These are phyloP conservation scores for Elsinoe perseae DNA, from an alignment of 2,329 filamentous ascomycete genomes.

Conservation along the genomic window DNA sequence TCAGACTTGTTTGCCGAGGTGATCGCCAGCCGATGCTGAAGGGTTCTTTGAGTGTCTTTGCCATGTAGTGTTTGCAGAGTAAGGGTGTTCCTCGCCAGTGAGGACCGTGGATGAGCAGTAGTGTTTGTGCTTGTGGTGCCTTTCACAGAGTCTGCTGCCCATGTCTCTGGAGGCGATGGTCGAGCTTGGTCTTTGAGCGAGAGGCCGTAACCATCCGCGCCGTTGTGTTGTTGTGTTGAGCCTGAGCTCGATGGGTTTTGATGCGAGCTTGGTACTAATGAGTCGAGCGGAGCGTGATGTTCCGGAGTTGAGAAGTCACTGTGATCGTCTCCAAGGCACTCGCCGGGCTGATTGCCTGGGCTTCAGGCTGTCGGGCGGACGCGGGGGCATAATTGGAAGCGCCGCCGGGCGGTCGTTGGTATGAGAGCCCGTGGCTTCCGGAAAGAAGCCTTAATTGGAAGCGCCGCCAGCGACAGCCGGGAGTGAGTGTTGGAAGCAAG, in stretches of 20 bases:
- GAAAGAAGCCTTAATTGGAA: background rate
- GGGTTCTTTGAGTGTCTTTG: background rate
- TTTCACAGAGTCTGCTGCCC: slow-evolving; percentile 6
- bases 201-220: background rate
- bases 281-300: background rate
- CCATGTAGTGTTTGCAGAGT: background rate
- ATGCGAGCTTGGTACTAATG: background rate
- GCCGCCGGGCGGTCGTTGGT: background rate
- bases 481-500: background rate
- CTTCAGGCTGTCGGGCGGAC: background rate
- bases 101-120: slow-evolving; percentile 10
- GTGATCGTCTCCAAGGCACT: background rate
- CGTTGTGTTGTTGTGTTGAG: background rate
- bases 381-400: background rate
- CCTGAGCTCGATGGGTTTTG: background rate
- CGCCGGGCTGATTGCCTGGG: background rate
- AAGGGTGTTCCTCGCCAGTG: background rate
- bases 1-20: background rate
- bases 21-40: background rate
- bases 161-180: slow-evolving; percentile 4
- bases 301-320: background rate
- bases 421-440: background rate
- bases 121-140: background rate
- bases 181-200: background rate
- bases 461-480: background rate